A percentile compares a stretch with the other conserved stretches of the same genome.
phyloP scores from a whole-genome alignment of 192 early-diverging fungal genomes.

The Gonapodya prolifera region DNA sequence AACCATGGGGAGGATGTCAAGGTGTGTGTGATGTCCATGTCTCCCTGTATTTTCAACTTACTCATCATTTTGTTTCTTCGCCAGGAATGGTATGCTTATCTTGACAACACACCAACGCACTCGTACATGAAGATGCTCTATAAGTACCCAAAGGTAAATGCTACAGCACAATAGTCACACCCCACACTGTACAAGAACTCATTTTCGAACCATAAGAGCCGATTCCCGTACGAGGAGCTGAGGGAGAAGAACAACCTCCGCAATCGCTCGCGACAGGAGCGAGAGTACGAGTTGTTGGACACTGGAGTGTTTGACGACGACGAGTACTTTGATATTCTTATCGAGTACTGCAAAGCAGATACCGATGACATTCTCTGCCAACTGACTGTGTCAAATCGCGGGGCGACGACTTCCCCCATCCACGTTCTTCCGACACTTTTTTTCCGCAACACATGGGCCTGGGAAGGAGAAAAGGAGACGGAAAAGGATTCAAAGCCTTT shows the following conservation, averaged over 20 bases:
- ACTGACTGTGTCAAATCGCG: slow-evolving; percentile 11
- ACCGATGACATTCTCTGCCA: slow-evolving; percentile 12
- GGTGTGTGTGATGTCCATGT: too few species aligned
- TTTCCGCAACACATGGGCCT: slow-evolving; percentile 19
- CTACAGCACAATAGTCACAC: too few species aligned
- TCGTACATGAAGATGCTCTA: slow-evolving; percentile 18
- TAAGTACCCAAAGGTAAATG: slow-evolving; percentile 21
- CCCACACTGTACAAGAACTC: too few species aligned
- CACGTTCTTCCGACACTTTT: slow-evolving; percentile 18
- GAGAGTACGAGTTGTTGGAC: slow-evolving; percentile 18
- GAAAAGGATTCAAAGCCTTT: too few species aligned
- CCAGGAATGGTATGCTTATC: slow-evolving; percentile 18
- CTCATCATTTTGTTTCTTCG: too few species aligned
- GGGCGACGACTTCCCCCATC: neutral
- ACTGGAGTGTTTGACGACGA: slow-evolving; percentile 17
- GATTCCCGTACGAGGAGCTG: slow-evolving; percentile 20
- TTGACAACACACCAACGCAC: slow-evolving; percentile 19
- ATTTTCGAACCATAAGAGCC: too few species aligned
- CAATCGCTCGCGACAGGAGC: slow-evolving; percentile 9
- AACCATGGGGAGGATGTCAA: slow-evolving; percentile 24
- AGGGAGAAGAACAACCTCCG: slow-evolving; percentile 10
- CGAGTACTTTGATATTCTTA: slow-evolving; percentile 16
- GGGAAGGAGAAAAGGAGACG: slow-evolving; percentile 3
- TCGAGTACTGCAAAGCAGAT: slow-evolving; percentile 18
- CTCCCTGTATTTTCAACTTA: too few species aligned